phyloP scores from a whole-genome alignment of 306 rosid genomes.

The Prunus mongolica region DNA sequence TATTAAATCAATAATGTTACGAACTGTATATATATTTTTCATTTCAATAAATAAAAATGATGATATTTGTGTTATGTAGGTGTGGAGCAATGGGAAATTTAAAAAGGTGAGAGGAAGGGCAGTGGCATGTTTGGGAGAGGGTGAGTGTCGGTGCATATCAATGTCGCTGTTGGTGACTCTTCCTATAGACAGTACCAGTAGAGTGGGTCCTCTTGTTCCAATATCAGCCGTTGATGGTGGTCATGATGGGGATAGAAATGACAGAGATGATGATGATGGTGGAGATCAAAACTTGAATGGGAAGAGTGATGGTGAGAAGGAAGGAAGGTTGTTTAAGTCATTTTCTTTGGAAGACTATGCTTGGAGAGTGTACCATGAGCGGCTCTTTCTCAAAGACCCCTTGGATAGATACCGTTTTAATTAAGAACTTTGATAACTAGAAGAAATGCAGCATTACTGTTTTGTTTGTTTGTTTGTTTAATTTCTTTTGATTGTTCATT shows the following conservation, averaged over 20 bases:
- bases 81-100: conserved; percentile 84
- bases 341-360: conserved; percentile 84
- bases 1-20: too few species aligned
- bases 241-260: conserved; percentile 12
- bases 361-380: conserved; percentile 72
- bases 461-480: background rate
- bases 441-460: background rate
- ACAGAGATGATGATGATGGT: background rate
- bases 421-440: background rate
- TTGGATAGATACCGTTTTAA: conserved; percentile 53
- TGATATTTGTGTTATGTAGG: conserved; percentile 29
- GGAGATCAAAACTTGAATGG: background rate
- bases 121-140: conserved; percentile 27
- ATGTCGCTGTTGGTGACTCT: conserved; percentile 71
- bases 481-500: too few species aligned
- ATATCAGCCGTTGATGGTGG: background rate
- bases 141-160: conserved; percentile 36
- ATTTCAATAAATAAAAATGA: too few species aligned
- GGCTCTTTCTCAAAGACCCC: conserved; percentile 57
- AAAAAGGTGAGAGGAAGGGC: conserved; percentile 89
- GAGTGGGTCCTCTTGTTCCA: conserved; percentile 50
- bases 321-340: conserved; percentile 41
- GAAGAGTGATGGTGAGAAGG: background rate
- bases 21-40: too few species aligned
- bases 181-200: conserved; percentile 52